Evolutionary conservation across 768 basidiomycete genomes (phyloP).

Genomic region (Mycena latifolia): DNA sequence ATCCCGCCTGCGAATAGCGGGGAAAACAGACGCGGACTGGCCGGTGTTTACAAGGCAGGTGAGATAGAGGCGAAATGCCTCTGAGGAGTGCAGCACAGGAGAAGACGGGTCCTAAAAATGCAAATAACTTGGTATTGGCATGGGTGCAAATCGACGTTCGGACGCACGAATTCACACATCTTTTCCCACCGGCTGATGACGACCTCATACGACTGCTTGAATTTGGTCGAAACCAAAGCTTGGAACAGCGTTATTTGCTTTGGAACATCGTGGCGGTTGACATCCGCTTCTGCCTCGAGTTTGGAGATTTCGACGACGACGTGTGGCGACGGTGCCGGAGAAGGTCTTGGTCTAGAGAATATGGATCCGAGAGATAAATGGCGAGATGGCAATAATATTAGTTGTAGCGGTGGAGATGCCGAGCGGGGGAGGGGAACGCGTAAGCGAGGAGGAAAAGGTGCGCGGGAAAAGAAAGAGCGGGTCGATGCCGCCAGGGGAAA

Average conservation of each 20-base stretch:
- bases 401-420: constrained; percentile 25
- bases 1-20: constrained; percentile 80
- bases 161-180: constrained; percentile 84
- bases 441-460: constrained; percentile 17
- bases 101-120: constrained; percentile 70
- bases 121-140: constrained; percentile 25
- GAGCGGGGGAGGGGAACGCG: constrained; percentile 23
- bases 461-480: constrained; percentile 32
- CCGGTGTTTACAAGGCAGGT: constrained; percentile 72
- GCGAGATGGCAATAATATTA: constrained; percentile 42
- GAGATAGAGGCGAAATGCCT: constrained; percentile 84
- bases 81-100: constrained; percentile 76
- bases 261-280: constrained; percentile 73
- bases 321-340: constrained; percentile 67
- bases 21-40: constrained; percentile 65
- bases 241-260: constrained; percentile 80
- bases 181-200: constrained; percentile 87
- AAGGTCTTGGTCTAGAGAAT: constrained; percentile 61
- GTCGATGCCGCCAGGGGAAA: constrained; percentile 7
- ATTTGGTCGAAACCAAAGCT: constrained; percentile 73
- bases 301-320: constrained; percentile 78
- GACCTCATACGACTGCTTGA: constrained; percentile 77
- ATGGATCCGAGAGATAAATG: constrained; percentile 57
- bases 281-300: constrained; percentile 83
- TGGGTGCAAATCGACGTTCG: not conserved